Percentiles rank a stretch among this genome's conserved stretches.
Conservation (phyloP, 768 basidiomycete species). For the Suillus sp. region DNA sequence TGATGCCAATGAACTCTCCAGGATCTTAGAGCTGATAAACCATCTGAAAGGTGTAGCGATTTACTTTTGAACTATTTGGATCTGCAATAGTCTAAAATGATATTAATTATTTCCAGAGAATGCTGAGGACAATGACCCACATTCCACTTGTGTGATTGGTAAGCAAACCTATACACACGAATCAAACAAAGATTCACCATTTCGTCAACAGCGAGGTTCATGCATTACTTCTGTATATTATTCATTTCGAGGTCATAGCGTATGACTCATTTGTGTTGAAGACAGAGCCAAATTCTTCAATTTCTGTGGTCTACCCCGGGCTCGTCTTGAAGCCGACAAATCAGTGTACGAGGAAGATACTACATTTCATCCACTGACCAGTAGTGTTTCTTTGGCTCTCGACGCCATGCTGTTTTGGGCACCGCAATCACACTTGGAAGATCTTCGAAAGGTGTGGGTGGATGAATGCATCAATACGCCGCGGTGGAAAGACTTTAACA, state of each 20-base stretch:
- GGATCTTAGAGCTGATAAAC: constrained; percentile 7
- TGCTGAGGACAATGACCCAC: background rate
- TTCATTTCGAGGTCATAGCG: background rate
- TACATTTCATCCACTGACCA: background rate
- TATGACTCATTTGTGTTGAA: background rate
- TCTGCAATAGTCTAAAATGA: background rate
- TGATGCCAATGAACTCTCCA: constrained; percentile 10
- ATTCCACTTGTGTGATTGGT: constrained; percentile 16
- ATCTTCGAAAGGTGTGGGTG: constrained; percentile 45
- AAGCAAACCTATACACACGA: background rate
- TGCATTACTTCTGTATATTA: constrained; percentile 6
- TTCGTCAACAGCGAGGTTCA: constrained; percentile 3
- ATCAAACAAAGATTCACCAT: background rate
- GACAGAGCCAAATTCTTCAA: constrained; percentile 13
- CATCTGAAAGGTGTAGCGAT: constrained; percentile 6
- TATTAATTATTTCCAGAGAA: background rate
- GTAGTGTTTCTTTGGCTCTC: constrained; percentile 8
- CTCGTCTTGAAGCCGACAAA: constrained; percentile 10
- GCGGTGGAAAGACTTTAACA: constrained; percentile 44
- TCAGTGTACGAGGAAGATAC: constrained; percentile 4
- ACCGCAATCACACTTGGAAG: constrained; percentile 44
- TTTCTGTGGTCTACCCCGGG: constrained; percentile 9
- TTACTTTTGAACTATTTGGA: background rate
- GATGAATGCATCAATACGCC: constrained; percentile 42
- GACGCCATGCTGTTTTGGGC: constrained; percentile 43